phyloP scores from a whole-genome alignment of 192 early-diverging fungal species.

The Coemansia sp. region DNA sequence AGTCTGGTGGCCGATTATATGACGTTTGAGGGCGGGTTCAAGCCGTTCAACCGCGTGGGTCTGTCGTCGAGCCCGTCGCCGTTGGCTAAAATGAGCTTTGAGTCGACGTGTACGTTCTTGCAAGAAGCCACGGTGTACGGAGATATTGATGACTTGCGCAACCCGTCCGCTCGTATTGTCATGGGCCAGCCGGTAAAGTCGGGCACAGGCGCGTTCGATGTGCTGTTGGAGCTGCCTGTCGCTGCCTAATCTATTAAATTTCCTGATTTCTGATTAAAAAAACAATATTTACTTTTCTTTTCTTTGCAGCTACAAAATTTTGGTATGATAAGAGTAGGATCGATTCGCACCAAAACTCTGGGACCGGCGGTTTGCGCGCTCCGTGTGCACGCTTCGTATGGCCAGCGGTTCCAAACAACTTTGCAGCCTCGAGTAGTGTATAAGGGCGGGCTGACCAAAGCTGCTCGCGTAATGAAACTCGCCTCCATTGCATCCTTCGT shows the following conservation, averaged over 20 bases:
- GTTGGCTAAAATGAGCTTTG: slow-evolving; percentile 98
- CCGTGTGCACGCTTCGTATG: neutral
- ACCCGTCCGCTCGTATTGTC: slow-evolving; percentile 91
- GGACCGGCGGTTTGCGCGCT: neutral
- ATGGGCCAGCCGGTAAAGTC: slow-evolving; percentile 89
- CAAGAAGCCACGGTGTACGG: slow-evolving; percentile 86
- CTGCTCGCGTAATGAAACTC: slow-evolving; percentile 47
- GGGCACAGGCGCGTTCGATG: slow-evolving; percentile 94
- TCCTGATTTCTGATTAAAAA: neutral
- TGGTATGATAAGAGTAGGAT: neutral
- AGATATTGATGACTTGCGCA: slow-evolving; percentile 83
- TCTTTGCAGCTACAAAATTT: no score
- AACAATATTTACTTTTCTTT: neutral
- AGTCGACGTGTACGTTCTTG: slow-evolving; percentile 94
- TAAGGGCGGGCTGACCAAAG: slow-evolving; percentile 38
- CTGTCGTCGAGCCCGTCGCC: slow-evolving; percentile 90
- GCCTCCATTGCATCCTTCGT: slow-evolving; percentile 45
- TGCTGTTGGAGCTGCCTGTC: slow-evolving; percentile 52
- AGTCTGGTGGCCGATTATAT: slow-evolving; percentile 97
- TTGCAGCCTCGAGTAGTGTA: slow-evolving; percentile 13
- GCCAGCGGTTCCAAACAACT: slow-evolving; percentile 8
- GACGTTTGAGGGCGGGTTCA: slow-evolving; percentile 99
- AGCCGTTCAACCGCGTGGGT: slow-evolving; percentile 95
- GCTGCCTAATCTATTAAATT: neutral
- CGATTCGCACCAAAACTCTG: neutral